These are phyloP conservation scores for Boletus insuetus DNA, from an alignment of 768 basidiomycete genomes.

Conservation along the genomic window DNA sequence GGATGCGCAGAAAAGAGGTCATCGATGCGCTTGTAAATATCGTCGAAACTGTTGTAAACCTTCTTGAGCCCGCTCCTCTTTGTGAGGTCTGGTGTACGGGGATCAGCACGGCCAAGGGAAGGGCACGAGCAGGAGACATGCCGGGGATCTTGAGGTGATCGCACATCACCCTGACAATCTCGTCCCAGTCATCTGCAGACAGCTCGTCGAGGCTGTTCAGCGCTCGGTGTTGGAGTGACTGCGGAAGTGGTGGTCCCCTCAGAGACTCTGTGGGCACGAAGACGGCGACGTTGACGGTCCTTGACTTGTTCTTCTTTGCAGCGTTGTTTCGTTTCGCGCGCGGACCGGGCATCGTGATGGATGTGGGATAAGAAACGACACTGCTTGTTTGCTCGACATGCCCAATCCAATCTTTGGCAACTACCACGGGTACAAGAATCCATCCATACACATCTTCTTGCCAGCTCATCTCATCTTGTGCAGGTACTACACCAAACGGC, in stretches of 20 bases:
- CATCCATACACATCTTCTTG: neutral
- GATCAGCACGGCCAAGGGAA: neutral
- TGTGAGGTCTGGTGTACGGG: constrained; percentile 44
- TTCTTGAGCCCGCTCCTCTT: constrained; percentile 60
- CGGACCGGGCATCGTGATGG: constrained; percentile 24
- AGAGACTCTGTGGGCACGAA: neutral
- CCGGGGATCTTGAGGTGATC: constrained; percentile 54
- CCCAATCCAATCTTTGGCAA: constrained; percentile 52
- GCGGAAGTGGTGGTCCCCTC: neutral
- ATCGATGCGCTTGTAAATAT: constrained; percentile 49
- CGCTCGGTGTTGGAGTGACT: constrained; percentile 13
- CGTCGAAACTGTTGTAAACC: constrained; percentile 55
- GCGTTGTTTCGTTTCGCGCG: constrained; percentile 18
- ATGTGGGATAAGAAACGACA: neutral
- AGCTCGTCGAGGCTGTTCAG: constrained; percentile 21
- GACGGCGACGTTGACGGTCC: neutral
- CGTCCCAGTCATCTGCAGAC: constrained; percentile 45
- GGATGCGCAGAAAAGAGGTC: constrained; percentile 43
- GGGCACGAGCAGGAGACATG: constrained; percentile 16
- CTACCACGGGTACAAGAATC: constrained; percentile 56
- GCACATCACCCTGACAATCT: constrained; percentile 47
- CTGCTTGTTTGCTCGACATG: constrained; percentile 1
- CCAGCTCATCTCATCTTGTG: no score
- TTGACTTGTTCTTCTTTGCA: constrained; percentile 21
- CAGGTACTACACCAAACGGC: constrained; percentile 80